phyloP scores from a whole-genome alignment of 148 eudicot genomes.

The Euryodendron excelsum region DNA sequence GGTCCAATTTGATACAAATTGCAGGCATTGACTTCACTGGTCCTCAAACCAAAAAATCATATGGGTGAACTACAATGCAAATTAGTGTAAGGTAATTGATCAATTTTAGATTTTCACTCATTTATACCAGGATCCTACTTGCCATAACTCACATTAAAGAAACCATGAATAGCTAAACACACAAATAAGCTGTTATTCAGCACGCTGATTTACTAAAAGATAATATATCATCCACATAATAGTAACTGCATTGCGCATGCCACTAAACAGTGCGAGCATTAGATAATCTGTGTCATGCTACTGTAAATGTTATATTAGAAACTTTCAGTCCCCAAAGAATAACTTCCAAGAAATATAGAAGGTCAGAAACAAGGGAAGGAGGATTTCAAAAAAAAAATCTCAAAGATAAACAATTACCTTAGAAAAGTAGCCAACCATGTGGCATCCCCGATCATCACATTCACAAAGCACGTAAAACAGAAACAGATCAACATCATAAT shows the following conservation, averaged over 20 bases:
- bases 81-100: background rate
- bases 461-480: slow-evolving; percentile 89
- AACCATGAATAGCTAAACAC: background rate
- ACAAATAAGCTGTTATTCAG: no score
- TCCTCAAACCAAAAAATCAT: background rate
- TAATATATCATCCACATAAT: background rate
- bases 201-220: background rate
- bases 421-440: slow-evolving; percentile 99
- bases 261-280: background rate
- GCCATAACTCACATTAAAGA: background rate
- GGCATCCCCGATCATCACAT: slow-evolving; percentile 99
- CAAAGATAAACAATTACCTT: slow-evolving; percentile 49
- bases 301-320: background rate
- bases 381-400: background rate
- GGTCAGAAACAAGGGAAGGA: background rate
- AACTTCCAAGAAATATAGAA: background rate
- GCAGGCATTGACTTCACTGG: background rate
- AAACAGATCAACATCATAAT: slow-evolving; percentile 93
- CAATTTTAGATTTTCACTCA: background rate
- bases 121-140: background rate
- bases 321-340: background rate
- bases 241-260: background rate
- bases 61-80: background rate
- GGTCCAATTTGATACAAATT: background rate
- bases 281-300: background rate